These are phyloP conservation scores for Lachancea lanzarotensis DNA, from an alignment of 805 yeast species.

Conservation along the genomic window DNA sequence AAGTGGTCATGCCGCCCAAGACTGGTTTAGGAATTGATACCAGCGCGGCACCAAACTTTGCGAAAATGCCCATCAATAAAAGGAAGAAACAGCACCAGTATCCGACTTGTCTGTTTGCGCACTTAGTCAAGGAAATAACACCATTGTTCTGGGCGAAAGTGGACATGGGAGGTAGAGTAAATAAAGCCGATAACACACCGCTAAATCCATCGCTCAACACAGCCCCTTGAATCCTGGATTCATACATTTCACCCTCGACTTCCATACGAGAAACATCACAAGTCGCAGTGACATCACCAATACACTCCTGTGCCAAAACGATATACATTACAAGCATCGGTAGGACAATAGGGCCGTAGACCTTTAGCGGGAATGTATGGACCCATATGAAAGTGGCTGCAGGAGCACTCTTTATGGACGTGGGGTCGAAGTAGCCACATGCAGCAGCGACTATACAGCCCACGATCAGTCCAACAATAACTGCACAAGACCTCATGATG, in stretches of 20 bases:
- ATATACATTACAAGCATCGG: conserved; percentile 81
- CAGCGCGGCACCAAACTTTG: conserved; percentile 85
- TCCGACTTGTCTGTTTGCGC: conserved; percentile 80
- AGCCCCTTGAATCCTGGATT: conserved; percentile 89
- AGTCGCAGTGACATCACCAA: conserved; percentile 92
- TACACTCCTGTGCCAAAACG: conserved; percentile 84
- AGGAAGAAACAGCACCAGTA: conserved; percentile 76
- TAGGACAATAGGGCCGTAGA: conserved; percentile 80
- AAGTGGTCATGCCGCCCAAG: conserved; percentile 84
- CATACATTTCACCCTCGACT: conserved; percentile 76
- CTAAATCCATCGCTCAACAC: conserved; percentile 82
- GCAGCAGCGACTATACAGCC: conserved; percentile 95
- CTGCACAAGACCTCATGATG: conserved; percentile 91
- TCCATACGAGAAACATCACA: conserved; percentile 83
- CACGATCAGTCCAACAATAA: conserved; percentile 71
- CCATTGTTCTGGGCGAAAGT: conserved; percentile 95
- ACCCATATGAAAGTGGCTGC: conserved; percentile 84
- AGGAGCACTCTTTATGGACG: conserved; percentile 61
- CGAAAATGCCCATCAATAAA: conserved; percentile 78
- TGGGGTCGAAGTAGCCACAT: conserved; percentile 65
- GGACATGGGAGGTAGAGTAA: conserved; percentile 84
- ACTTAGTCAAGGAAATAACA: conserved; percentile 85
- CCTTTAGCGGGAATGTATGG: conserved; percentile 65
- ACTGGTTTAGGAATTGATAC: conserved; percentile 74
- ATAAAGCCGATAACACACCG: conserved; percentile 67